Base-by-base conservation (phyloP, 805 yeast genomes). In the Grigorovia jiainica region DNA sequence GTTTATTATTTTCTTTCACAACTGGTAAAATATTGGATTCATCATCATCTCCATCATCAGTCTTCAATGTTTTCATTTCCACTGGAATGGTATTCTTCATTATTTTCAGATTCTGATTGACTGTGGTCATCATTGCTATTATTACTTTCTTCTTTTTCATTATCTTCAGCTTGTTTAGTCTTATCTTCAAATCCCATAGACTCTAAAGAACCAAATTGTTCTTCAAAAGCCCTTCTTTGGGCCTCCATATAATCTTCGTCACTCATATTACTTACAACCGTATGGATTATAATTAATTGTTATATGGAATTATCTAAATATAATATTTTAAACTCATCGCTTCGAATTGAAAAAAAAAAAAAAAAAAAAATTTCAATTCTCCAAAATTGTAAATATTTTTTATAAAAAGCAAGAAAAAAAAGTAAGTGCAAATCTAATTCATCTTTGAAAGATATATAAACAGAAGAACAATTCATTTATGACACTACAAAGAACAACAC, bases 181-280 rank as follows among this genome's bases (percentile, higher is more conserved):
- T 63, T 64, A 49, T 75, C 79, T 24, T 69, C 66, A 46, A 58
- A 73, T 5, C 79, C 79, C 70, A 78, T 57, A 2, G 63, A 63
- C 49, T 75, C 82, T 10, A 79, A 50, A 2, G 73, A 61, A 0
- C 84, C 84, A 53, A 79, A 79, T 57, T 77, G 83, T 3, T 75
- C 74, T 51, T 79, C 85, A 53, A 79, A 79, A 31, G 76, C 74
- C 19, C 64, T 55, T 43, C 85, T 61, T 52, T 79, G 83, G 18
- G 65, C 50, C 52, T 77, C 83, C 15, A 27, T 13, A 13, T 27
- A 27, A 10, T 27, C 31, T 13, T n/a, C 45, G 25, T 42, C 45
- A 18, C 42, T 19, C 34, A 29, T 16, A 15, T 11, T 31, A 6
- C 34, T 15, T 31, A 31, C 34, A 31, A 31, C 18, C 16, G n/a